Evolutionary conservation across 2,329 filamentous ascomycete species (phyloP), one percentile per base, ranked within the genome.

Genomic region (Ceratocystis lukuohia): DNA sequence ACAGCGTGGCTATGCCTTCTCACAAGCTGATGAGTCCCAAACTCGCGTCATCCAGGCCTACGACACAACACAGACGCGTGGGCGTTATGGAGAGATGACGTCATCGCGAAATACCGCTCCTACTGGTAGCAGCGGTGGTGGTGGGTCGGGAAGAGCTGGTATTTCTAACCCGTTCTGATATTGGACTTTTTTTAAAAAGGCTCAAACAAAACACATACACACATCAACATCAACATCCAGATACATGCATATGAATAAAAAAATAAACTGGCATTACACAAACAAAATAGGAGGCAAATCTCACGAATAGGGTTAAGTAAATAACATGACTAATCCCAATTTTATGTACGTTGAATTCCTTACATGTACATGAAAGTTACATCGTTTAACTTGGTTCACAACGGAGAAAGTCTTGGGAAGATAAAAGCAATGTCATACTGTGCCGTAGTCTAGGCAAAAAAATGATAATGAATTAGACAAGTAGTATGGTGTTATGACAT

Each of bases 1-100:
- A 78, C 94, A 99, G 78, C 88, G 94, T 73, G 94, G 94, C 44
- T 99, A 99, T 74, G 94, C 94, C 69, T 99, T 99, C 77, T 96
- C 91, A 71, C 92, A 96, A 77, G 95, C 93, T 67, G 94, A 99
- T 74, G 94, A 99, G 76, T 91, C 88, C 72, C 94, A 97, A 78
- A 96, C 93, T 71, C 84, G 93, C 71, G 89, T 99, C 69, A 81
- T 99, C 73, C 93, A 96, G 78, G 94, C 94, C 69, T 99, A 99
- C 77, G 94, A 99, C 78, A 99, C 94, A 64, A 99, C 94, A 69
- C 87, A 88, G 75, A 85, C 91, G 74, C 84, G 94, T 79, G 94
- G 94, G 62, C 81, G 89, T 70, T 97, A 96, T 77, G 94, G 94
- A 74, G 94, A 99, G 80, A 96, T 99, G 93, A 85, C 86, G 67